These are phyloP conservation scores for Cyclotella sp. DNA, from an alignment of 108 stramenopile species.

Conservation along the genomic window DNA sequence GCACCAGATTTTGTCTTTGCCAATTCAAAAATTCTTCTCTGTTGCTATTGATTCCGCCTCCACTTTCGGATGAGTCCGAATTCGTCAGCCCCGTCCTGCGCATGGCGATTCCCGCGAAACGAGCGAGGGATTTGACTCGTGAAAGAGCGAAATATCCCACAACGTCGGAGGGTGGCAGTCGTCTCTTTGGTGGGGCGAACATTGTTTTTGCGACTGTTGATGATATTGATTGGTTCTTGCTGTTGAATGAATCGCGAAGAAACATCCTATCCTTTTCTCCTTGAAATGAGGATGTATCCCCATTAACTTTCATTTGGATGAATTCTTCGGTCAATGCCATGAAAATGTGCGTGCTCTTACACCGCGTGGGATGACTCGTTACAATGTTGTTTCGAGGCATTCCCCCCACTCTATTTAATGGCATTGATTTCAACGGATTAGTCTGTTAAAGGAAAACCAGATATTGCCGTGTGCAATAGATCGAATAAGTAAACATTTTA, in stretches of 20 bases:
- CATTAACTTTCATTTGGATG: conserved; percentile 13
- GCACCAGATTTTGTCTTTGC: neutral
- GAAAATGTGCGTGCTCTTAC: neutral
- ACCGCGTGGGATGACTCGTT: too few species aligned
- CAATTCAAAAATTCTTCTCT: conserved; percentile 9
- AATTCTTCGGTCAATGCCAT: conserved; percentile 24
- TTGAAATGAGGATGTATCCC: neutral
- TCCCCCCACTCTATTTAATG: too few species aligned
- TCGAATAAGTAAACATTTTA: too few species aligned
- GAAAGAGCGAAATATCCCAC: neutral
- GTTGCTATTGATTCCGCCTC: neutral
- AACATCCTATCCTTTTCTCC: neutral
- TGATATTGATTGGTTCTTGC: neutral
- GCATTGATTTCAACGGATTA: too few species aligned
- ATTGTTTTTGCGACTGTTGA: neutral
- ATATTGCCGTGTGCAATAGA: too few species aligned
- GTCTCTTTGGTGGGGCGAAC: neutral
- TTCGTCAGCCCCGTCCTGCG: neutral
- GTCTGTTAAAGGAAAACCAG: too few species aligned
- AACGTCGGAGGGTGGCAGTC: neutral
- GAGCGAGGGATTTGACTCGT: neutral
- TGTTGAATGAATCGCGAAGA: neutral
- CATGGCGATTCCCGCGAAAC: neutral
- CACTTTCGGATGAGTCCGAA: neutral
- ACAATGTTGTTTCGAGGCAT: too few species aligned